Evolutionary conservation across 768 basidiomycete genomes (phyloP).

Genomic region (Amanita rimosa): DNA sequence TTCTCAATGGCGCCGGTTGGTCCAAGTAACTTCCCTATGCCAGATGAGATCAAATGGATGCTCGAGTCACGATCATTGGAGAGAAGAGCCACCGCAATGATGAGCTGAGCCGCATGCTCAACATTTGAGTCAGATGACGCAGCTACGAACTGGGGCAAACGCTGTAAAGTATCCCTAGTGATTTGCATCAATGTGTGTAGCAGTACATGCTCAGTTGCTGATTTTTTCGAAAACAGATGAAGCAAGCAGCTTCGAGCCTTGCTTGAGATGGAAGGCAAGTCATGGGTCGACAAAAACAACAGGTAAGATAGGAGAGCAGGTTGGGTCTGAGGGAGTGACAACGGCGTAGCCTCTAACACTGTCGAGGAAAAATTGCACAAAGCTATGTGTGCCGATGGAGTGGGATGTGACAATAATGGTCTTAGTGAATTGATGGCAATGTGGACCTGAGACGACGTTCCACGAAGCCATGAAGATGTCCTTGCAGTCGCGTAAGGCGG

Average conservation of each 20-base stretch:
- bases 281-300: conserved; percentile 57
- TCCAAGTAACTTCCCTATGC: conserved; percentile 59
- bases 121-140: conserved; percentile 68
- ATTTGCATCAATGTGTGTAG: conserved; percentile 50
- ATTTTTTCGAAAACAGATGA: conserved; percentile 30
- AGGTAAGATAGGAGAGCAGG: conserved; percentile 62
- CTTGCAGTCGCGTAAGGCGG: conserved; percentile 40
- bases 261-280: conserved; percentile 38
- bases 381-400: conserved; percentile 47
- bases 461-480: conserved; percentile 69
- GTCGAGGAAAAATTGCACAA: conserved; percentile 43
- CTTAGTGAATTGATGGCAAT: conserved; percentile 73
- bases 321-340: conserved; percentile 58
- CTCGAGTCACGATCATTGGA: conserved; percentile 11
- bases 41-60: conserved; percentile 34
- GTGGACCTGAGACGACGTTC: conserved; percentile 72
- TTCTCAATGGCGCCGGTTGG: conserved; percentile 78
- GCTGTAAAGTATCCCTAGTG: conserved; percentile 49
- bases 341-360: conserved; percentile 41
- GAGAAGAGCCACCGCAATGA: conserved; percentile 61
- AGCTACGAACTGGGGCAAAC: conserved; percentile 62
- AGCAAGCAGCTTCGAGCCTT: conserved; percentile 37
- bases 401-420: conserved; percentile 62
- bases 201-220: conserved; percentile 31
- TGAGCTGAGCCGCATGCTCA: conserved; percentile 51